Base-by-base conservation (phyloP, 441 rosid species). In the Biscutella auriculata region DNA sequence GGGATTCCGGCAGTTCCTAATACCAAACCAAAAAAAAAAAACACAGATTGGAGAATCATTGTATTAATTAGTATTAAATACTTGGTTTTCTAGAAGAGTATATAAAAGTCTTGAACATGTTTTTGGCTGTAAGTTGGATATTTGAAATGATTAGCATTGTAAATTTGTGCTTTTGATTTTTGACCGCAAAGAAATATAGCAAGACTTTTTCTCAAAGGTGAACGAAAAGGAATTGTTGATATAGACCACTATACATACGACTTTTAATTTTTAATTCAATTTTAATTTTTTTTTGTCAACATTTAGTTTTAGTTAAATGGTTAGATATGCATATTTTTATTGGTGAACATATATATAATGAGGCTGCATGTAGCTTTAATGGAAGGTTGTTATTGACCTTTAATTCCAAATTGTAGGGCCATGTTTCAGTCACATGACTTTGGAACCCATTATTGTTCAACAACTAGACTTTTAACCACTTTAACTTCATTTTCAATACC, bases 1-100 rank as follows among this genome's bases (percentile, higher is more conserved):
- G 85, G 1, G 84, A 63, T 63, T 84, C 88, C 4, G 92, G 92
- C 30, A 84, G 81, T 45, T 84, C 92, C 92, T 19, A 4, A 19
- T 19, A 19, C 23, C 23, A 19, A 19, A 19, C 23, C 2, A 19
- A 19, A 19, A 2, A 19, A 19, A 19, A 19, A 19, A 19, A n/a
- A n/a, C n/a, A n/a, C n/a, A n/a, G n/a, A n/a, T n/a, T n/a, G n/a
- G n/a, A n/a, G n/a, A n/a, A n/a, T n/a, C n/a, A n/a, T n/a, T n/a
- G n/a, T n/a, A n/a, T n/a, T n/a, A n/a, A n/a, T n/a, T n/a, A n/a
- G n/a, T n/a, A n/a, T n/a, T n/a, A n/a, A n/a, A n/a, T n/a, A n/a
- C n/a, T n/a, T n/a, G n/a, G n/a, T n/a, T 40, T 54, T 49, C 16
- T 33, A 47, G 13, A 54, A 49, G 40, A 14, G 5, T 14, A 10